A percentile compares a stretch with the other conserved stretches of the same genome.
phyloP scores from a whole-genome alignment of 345 rosid species.

The Barbarea vulgaris region DNA sequence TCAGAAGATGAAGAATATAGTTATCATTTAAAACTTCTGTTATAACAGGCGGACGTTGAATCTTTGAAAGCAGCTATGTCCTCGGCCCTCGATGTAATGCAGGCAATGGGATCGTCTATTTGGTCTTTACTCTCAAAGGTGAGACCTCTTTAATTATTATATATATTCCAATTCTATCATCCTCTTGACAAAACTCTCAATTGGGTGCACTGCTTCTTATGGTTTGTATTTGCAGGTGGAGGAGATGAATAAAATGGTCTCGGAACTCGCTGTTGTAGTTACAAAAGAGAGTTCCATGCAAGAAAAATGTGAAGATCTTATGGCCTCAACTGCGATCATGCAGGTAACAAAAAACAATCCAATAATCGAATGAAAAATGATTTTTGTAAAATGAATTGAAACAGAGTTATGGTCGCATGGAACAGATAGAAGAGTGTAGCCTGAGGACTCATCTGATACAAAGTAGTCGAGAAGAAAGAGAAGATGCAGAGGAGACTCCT shows the following conservation, averaged over 20 bases:
- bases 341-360: slow-evolving; percentile 57
- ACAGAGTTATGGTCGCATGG: background rate
- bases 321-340: slow-evolving; percentile 65
- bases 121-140: slow-evolving; percentile 73
- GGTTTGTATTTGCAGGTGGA: slow-evolving; percentile 58
- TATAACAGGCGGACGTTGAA: slow-evolving; percentile 73
- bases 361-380: background rate
- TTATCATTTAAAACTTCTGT: slow-evolving; percentile 18
- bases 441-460: slow-evolving; percentile 71
- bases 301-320: slow-evolving; percentile 68
- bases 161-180: background rate
- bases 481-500: slow-evolving; percentile 14
- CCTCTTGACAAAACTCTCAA: slow-evolving; percentile 10
- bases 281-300: slow-evolving; percentile 69
- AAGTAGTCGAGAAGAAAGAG: slow-evolving; percentile 48
- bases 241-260: slow-evolving; percentile 61
- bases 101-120: slow-evolving; percentile 79
- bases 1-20: slow-evolving; percentile 19
- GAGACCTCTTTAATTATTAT: slow-evolving; percentile 31
- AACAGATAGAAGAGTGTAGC: slow-evolving; percentile 67
- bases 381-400: background rate
- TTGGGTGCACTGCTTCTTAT: background rate
- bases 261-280: slow-evolving; percentile 67
- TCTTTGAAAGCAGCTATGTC: slow-evolving; percentile 77
- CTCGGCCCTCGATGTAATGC: slow-evolving; percentile 94